Evolutionary conservation across 345 rosid genomes (phyloP).

Genomic region (Citrus maxima): DNA sequence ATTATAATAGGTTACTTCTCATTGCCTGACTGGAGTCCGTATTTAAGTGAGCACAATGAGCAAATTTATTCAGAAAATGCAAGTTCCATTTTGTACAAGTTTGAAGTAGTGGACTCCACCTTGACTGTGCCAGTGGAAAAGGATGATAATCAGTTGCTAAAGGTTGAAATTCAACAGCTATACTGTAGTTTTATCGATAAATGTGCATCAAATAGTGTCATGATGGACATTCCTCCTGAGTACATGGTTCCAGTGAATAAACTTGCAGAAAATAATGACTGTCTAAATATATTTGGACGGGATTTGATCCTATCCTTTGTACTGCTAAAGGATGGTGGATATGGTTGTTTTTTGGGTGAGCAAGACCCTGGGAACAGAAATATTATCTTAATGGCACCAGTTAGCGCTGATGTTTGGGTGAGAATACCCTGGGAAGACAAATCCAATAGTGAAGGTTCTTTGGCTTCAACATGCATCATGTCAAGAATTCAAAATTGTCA

Average conservation of each 20-base stretch:
- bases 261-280: slow-evolving; percentile 39
- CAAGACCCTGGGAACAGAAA: slow-evolving; percentile 27
- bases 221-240: slow-evolving; percentile 53
- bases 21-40: slow-evolving; percentile 69
- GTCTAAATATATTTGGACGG: slow-evolving; percentile 69
- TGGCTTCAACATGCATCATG: slow-evolving; percentile 55
- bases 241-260: slow-evolving; percentile 47
- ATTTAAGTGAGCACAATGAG: slow-evolving; percentile 27
- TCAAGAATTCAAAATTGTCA: slow-evolving; percentile 53
- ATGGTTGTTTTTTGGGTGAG: slow-evolving; percentile 24
- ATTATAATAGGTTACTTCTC: slow-evolving; percentile 80
- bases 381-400: slow-evolving; percentile 44
- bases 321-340: slow-evolving; percentile 39
- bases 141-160: slow-evolving; percentile 48
- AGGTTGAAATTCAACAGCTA: slow-evolving; percentile 52
- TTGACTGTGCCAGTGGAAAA: slow-evolving; percentile 55
- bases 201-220: slow-evolving; percentile 35
- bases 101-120: slow-evolving; percentile 72
- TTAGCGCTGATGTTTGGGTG: slow-evolving; percentile 74
- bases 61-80: slow-evolving; percentile 18
- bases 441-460: slow-evolving; percentile 23
- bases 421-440: slow-evolving; percentile 56
- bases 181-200: slow-evolving; percentile 42
- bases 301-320: slow-evolving; percentile 50
- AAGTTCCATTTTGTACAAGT: slow-evolving; percentile 44